Evolutionary conservation across 2,329 filamentous ascomycete genomes (phyloP).

Genomic region (Coniochaeta ligniaria): DNA sequence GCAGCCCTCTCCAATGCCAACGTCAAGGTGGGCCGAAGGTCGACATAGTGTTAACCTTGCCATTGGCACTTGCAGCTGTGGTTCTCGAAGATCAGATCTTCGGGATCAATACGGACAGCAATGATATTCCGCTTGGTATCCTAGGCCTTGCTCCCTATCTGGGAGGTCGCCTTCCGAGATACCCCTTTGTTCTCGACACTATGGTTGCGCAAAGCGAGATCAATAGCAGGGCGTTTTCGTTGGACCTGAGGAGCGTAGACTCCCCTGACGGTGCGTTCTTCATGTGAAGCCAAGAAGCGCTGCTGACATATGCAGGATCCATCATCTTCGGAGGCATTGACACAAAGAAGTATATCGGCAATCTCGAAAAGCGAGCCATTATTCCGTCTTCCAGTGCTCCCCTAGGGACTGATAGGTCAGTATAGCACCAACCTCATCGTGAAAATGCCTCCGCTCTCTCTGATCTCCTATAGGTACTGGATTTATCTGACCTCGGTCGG

Average conservation of each 20-base stretch:
- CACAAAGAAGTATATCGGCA: conserved; percentile 39
- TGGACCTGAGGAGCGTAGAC: conserved; percentile 37
- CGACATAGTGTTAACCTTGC: background rate
- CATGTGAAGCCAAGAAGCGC: background rate
- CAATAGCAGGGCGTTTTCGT: conserved; percentile 36
- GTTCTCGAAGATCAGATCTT: conserved; percentile 37
- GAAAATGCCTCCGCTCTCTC: background rate
- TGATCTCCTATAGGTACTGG: conserved; percentile 7
- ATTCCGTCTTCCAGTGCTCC: conserved; percentile 13
- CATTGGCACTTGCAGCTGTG: conserved; percentile 13
- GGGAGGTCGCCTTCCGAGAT: conserved; percentile 22
- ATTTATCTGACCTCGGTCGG: conserved; percentile 11
- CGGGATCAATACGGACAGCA: conserved; percentile 34
- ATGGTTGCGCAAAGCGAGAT: conserved; percentile 37
- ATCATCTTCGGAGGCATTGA: conserved; percentile 44
- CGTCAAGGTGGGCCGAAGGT: background rate
- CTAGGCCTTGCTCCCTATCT: conserved; percentile 35
- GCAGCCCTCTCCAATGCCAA: conserved; percentile 3
- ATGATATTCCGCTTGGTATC: conserved; percentile 38
- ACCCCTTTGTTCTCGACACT: conserved; percentile 43
- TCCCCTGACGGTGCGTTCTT: conserved; percentile 21
- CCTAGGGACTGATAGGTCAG: background rate
- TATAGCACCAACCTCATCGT: background rate
- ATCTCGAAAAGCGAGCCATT: conserved; percentile 30
- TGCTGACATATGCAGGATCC: conserved; percentile 19